Conservation (phyloP, 2,329 filamentous ascomycete genomes). For the Exophiala spinifera region DNA sequence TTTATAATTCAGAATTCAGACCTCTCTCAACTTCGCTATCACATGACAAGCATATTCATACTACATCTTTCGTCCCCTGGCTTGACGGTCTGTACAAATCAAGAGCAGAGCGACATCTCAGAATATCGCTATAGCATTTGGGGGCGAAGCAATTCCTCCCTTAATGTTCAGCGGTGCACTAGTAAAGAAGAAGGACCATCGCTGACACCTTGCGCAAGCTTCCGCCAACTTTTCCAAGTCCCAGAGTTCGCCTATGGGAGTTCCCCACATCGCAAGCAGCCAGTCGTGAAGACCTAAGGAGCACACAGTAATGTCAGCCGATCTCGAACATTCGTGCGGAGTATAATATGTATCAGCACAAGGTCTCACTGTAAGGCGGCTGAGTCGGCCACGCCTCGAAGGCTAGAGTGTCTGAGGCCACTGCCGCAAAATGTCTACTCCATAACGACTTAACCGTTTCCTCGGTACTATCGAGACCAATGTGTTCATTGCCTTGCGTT, state of each 20-base stretch:
- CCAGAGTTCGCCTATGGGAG: conserved; percentile 30
- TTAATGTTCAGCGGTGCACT: conserved; percentile 40
- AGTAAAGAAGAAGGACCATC: conserved; percentile 43
- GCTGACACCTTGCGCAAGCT: conserved; percentile 35
- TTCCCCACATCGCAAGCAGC: conserved; percentile 28
- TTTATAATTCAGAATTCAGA: no score
- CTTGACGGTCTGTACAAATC: no score
- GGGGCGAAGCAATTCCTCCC: background rate
- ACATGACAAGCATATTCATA: no score
- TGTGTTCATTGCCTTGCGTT: conserved; percentile 39
- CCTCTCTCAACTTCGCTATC: no score
- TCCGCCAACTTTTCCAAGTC: conserved; percentile 39
- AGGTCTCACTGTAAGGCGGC: conserved; percentile 11
- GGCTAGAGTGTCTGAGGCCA: conserved; percentile 59
- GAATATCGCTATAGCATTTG: no score
- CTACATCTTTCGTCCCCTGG: no score
- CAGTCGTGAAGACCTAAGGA: conserved; percentile 25
- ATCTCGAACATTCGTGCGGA: conserved; percentile 7
- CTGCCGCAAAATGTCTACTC: conserved; percentile 65
- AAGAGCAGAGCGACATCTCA: no score
- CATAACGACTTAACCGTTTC: conserved; percentile 64
- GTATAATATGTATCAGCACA: no score
- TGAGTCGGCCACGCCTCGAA: conserved; percentile 63
- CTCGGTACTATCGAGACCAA: conserved; percentile 52
- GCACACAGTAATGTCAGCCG: background rate